Conservation (phyloP, 2,329 filamentous ascomycete species). For the Penicillium sp. region DNA sequence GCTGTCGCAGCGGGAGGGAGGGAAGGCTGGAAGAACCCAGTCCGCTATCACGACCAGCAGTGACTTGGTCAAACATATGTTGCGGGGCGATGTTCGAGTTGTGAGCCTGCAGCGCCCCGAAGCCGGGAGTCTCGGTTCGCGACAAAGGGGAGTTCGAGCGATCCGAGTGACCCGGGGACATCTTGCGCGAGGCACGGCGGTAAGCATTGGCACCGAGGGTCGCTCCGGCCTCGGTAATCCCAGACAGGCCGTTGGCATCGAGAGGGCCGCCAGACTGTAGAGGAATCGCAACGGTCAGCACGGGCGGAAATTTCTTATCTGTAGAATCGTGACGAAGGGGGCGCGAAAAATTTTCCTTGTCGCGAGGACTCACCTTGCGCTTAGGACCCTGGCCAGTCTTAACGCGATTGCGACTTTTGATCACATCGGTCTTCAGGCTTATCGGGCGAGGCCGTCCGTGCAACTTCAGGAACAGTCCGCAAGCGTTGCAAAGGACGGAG, state of each 20-base stretch:
- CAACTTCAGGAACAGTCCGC: conserved; percentile 94
- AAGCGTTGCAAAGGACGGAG: conserved; percentile 96
- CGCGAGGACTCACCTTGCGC: conserved; percentile 68
- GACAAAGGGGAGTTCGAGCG: conserved; percentile 77
- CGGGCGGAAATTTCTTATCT: conserved; percentile 26
- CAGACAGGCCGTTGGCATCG: conserved; percentile 61
- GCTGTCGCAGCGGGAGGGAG: conserved; percentile 55
- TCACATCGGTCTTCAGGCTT: conserved; percentile 97
- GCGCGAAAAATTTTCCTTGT: conserved; percentile 27
- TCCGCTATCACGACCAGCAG: conserved; percentile 64
- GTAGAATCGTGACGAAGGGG: conserved; percentile 12
- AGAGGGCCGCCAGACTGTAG: conserved; percentile 45
- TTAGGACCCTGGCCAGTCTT: conserved; percentile 82
- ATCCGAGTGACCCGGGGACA: conserved; percentile 71
- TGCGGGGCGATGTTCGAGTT: conserved; percentile 70
- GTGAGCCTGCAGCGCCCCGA: conserved; percentile 58
- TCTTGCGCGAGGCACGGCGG: conserved; percentile 70
- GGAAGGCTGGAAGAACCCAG: conserved; percentile 60
- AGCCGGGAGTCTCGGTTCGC: conserved; percentile 74
- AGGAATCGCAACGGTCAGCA: conserved; percentile 27
- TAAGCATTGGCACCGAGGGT: conserved; percentile 60
- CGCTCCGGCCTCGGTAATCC: conserved; percentile 59
- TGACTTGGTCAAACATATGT: conserved; percentile 74
- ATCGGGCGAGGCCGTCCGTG: conserved; percentile 92
- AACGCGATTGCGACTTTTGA: conserved; percentile 97